Evolutionary conservation across 768 basidiomycete species (phyloP).

Genomic region (Podaxis mareebaensis): DNA sequence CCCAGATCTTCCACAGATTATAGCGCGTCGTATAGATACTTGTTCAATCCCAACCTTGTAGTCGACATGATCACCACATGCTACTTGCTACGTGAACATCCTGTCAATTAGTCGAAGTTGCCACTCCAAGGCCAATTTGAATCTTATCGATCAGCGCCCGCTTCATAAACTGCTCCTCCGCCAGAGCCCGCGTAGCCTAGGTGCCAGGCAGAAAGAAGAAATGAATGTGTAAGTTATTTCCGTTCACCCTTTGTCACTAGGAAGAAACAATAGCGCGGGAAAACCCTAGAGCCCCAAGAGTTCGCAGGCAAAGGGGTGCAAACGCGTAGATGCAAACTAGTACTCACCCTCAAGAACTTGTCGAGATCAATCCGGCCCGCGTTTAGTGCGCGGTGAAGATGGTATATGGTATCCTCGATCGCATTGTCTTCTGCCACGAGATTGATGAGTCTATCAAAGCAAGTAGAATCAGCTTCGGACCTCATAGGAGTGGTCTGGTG

Average conservation of each 20-base stretch:
- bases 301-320: slow-evolving; percentile 16
- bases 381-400: slow-evolving; percentile 91
- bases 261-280: slow-evolving; percentile 8
- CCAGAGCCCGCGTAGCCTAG: slow-evolving; percentile 81
- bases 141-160: slow-evolving; percentile 94
- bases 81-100: background rate
- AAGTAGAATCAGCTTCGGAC: slow-evolving; percentile 12
- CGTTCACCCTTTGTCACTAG: slow-evolving; percentile 13
- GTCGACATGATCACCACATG: background rate
- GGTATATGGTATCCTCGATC: slow-evolving; percentile 97
- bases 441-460: slow-evolving; percentile 73
- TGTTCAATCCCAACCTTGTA: background rate
- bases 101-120: slow-evolving; percentile 23
- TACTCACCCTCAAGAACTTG: slow-evolving; percentile 83
- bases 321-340: slow-evolving; percentile 17
- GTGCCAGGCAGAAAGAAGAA: slow-evolving; percentile 13
- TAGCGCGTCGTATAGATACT: background rate
- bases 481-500: slow-evolving; percentile 10
- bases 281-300: background rate
- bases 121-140: slow-evolving; percentile 55
- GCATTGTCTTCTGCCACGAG: slow-evolving; percentile 99
- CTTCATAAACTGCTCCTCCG: slow-evolving; percentile 97
- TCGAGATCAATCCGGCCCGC: slow-evolving; percentile 91
- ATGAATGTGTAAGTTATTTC: slow-evolving; percentile 5
- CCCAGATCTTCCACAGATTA: slow-evolving; percentile 10